phyloP scores from a whole-genome alignment of 768 basidiomycete species.

The Trametes coccinea region DNA sequence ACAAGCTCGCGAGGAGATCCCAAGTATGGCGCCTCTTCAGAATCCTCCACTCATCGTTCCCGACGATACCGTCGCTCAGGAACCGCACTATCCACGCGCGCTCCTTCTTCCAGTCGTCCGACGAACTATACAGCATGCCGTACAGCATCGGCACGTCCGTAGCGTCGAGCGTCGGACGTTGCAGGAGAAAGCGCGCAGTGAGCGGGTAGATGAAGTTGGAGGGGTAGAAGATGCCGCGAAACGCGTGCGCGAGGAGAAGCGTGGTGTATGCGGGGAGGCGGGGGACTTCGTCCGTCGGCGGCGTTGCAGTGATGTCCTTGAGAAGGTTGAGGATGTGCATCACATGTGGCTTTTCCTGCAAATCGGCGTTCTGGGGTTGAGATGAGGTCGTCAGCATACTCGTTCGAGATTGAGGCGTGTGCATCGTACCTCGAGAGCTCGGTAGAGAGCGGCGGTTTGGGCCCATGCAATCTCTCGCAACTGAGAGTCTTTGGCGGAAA shows the following conservation, averaged over 20 bases:
- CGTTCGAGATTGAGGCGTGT: neutral
- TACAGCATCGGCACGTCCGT: slow-evolving; percentile 91
- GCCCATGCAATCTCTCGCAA: slow-evolving; percentile 62
- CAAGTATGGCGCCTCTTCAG: slow-evolving; percentile 83
- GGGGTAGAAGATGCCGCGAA: slow-evolving; percentile 83
- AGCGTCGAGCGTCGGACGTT: slow-evolving; percentile 79
- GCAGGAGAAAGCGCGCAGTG: slow-evolving; percentile 85
- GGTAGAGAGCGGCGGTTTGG: slow-evolving; percentile 63
- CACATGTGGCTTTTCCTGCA: slow-evolving; percentile 80
- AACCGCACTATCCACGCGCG: slow-evolving; percentile 87
- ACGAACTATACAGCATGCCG: slow-evolving; percentile 78
- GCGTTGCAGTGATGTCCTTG: slow-evolving; percentile 55
- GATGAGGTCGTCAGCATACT: neutral
- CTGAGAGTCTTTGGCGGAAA: slow-evolving; percentile 64
- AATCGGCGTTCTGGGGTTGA: slow-evolving; percentile 47
- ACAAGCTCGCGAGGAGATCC: slow-evolving; percentile 83
- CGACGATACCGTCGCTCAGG: slow-evolving; percentile 76
- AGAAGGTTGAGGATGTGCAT: slow-evolving; percentile 66
- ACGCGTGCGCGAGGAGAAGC: slow-evolving; percentile 79
- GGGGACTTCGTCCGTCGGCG: slow-evolving; percentile 37
- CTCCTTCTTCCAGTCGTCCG: slow-evolving; percentile 80
- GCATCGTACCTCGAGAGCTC: slow-evolving; percentile 58
- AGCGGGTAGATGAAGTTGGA: slow-evolving; percentile 87
- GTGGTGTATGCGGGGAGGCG: slow-evolving; percentile 79
- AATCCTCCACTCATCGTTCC: slow-evolving; percentile 77